Percentiles rank a stretch among this genome's conserved stretches.
These are phyloP conservation scores for Fusarium albosuccineum DNA, from an alignment of 2,329 filamentous ascomycete genomes.

Conservation along the genomic window DNA sequence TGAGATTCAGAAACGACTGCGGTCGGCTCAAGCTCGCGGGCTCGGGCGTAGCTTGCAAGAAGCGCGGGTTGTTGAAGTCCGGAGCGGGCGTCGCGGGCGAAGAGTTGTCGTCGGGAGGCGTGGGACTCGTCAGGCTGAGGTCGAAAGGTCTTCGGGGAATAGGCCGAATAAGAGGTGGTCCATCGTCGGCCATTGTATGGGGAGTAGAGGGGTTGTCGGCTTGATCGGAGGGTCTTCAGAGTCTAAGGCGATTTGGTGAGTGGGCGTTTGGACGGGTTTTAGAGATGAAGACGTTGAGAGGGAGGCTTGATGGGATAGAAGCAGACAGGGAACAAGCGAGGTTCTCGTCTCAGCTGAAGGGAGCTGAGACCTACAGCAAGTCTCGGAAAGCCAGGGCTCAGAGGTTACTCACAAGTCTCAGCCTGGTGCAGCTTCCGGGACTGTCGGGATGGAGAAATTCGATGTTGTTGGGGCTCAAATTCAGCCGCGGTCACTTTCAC, in stretches of 20 bases:
- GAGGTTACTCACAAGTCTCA: slow-evolving; percentile 30
- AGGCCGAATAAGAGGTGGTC: slow-evolving; percentile 74
- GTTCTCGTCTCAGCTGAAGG: slow-evolving; percentile 13
- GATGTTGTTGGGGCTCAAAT: slow-evolving; percentile 27
- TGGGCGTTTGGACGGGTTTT: neutral
- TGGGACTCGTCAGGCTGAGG: slow-evolving; percentile 62
- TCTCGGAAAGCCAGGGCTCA: slow-evolving; percentile 17
- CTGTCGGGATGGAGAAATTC: slow-evolving; percentile 2
- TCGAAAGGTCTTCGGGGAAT: slow-evolving; percentile 80
- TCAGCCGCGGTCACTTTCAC: slow-evolving; percentile 23
- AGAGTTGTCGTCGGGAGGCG: slow-evolving; percentile 56
- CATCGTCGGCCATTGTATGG: slow-evolving; percentile 55
- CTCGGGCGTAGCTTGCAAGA: slow-evolving; percentile 56
- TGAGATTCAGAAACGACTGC: slow-evolving; percentile 86
- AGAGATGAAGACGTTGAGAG: neutral
- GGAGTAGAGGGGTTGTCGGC: neutral
- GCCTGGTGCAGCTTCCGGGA: slow-evolving; percentile 18
- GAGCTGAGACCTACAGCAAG: slow-evolving; percentile 23
- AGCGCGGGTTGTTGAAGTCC: slow-evolving; percentile 52
- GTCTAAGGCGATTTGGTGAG: neutral
- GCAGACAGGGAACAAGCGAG: neutral
- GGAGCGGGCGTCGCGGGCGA: slow-evolving; percentile 35
- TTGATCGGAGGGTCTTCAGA: neutral
- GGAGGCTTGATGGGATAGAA: slow-evolving; percentile 1
- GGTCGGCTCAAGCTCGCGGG: slow-evolving; percentile 70